Base-by-base conservation (phyloP, 371 early-diverging fungal species). In the Syncephalastrum sp. region DNA sequence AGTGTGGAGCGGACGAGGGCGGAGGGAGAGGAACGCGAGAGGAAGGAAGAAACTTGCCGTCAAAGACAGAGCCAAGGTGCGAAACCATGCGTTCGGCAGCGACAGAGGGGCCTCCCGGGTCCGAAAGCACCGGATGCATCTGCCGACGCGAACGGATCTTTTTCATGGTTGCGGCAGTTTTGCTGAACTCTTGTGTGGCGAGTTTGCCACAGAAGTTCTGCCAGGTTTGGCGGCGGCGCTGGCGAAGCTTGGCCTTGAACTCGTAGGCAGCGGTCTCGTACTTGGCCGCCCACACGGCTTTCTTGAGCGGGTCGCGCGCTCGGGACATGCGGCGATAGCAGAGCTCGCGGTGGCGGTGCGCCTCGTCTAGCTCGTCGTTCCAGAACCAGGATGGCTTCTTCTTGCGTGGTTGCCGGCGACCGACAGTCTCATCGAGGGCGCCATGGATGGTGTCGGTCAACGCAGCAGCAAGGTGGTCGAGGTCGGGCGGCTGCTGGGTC, bases 171-270 rank as follows among this genome's bases (percentile, higher is more conserved):
- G 59, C 59, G 2, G 52, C 52, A 14, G 59, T 47, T 17, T 45
- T 46, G 43, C 29, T 42, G 16, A 54, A 61, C 10, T 54, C 43
- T 2, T 14, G 38, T 19, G 15, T 29, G 1, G 47, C 53, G 3
- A 52, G 16, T 19, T 21, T 23, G 27, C 21, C 16, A 33, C 61
- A 61, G 33, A 66, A 57, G 10, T 45, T 42, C 3, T 23, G 14
- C 60, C 61, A 63, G 3, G 63, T 67, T 54, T 67, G 50, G 14
- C 50, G 56, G 0, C 50, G 47, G 8, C 57, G 54, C 46, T 15
- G 29, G 33, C n/a, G 16, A 2, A 53, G n/a, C 3, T 46, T 15
- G 41, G 41, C 7, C 6, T 51, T 15, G 47, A 61, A 25, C 15
- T 53, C 23, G 8, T 54, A 60, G 17, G 42, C 8, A 6, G 65